A percentile compares a stretch with the other conserved stretches of the same genome.
Evolutionary conservation across 2,329 filamentous ascomycete species (phyloP).

Genomic region (Ophiosphaerella korrae): DNA sequence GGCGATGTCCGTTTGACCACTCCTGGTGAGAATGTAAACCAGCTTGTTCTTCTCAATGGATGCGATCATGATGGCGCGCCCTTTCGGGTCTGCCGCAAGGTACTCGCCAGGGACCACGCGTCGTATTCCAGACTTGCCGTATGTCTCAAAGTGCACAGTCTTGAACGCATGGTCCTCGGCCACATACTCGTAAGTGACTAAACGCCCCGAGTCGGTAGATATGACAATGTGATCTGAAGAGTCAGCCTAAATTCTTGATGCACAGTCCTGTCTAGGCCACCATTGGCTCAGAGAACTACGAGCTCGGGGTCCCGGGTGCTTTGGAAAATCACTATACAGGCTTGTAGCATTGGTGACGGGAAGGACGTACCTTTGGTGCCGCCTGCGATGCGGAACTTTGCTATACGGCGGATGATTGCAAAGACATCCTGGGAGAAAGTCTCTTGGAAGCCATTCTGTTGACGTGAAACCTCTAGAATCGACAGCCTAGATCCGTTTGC

Average conservation of each 20-base stretch:
- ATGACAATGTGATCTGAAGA: conserved; percentile 89
- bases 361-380: conserved; percentile 85
- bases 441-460: conserved; percentile 83
- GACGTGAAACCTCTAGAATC: conserved; percentile 83
- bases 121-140: conserved; percentile 93
- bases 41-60: conserved; percentile 99
- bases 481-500: conserved; percentile 89
- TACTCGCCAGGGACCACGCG: conserved; percentile 96
- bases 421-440: conserved; percentile 93
- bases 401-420: conserved; percentile 88
- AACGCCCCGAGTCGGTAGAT: conserved; percentile 91
- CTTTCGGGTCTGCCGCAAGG: conserved; percentile 92
- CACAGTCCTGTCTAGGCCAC: conserved; percentile 38
- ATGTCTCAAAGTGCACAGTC: conserved; percentile 93
- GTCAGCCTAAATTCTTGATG: conserved; percentile 38
- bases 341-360: conserved; percentile 36
- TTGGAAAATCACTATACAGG: conserved; percentile 56
- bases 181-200: conserved; percentile 91
- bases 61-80: conserved; percentile 90
- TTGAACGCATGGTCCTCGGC: conserved; percentile 85
- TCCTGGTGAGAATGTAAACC: conserved; percentile 96
- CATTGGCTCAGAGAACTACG: conserved; percentile 27
- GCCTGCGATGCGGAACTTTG: conserved; percentile 88
- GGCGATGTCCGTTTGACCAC: conserved; percentile 89
- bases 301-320: conserved; percentile 39